Base-by-base conservation (phyloP, 768 basidiomycete genomes). In the Austroboletus eburneus region DNA sequence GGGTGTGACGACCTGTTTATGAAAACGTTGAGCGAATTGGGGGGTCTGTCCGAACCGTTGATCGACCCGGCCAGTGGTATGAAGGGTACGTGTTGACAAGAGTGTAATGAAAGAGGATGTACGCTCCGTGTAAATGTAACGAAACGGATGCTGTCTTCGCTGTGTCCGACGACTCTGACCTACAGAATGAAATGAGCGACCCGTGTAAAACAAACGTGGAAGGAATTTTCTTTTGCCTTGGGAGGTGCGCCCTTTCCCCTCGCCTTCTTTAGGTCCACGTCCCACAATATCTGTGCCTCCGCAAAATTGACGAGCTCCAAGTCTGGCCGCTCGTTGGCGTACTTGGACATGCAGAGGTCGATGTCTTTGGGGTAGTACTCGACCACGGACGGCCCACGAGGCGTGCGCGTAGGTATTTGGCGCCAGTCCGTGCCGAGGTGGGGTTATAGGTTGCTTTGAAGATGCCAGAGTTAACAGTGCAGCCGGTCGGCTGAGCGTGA, bases 401-500 rank as follows among this genome's bases (percentile, higher is more conserved):
- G 16, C 86, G 76, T 13, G 78, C 74, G 17, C 86, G 82, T 38
- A 97, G 80, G 70, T 95, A 92, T 70, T 97, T 97, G 22, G 91
- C 86, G 16, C 95, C 95, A 0, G 88, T 93, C 14, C 94, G 83
- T 13, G 80, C 63, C 22, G 78, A 79, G 3, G 76, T 76, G 0
- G 94, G 94, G 68, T 97, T 97, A 69, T 87, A 91, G 4, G 85
- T 73, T 8, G 91, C 95, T 60, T 91, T 80, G 61, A 97, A 95
- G 43, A 98, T 79, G 34, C 73, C 62, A 62, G 81, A 84, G 36
- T 83, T 1, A 67, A 76, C 51, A 92, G 72, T n/a, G 77, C 71
- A 13, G 72, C 69, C n/a, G 88, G 65, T 42, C 81, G 78, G 29
- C 76, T 69, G 18, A 75, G 72, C 4, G 68, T 55, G n/a, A 78